Evolutionary conservation across 169 alveolate species (phyloP), one percentile per base, ranked within the genome.

Genomic region (Eimeria tenella): DNA sequence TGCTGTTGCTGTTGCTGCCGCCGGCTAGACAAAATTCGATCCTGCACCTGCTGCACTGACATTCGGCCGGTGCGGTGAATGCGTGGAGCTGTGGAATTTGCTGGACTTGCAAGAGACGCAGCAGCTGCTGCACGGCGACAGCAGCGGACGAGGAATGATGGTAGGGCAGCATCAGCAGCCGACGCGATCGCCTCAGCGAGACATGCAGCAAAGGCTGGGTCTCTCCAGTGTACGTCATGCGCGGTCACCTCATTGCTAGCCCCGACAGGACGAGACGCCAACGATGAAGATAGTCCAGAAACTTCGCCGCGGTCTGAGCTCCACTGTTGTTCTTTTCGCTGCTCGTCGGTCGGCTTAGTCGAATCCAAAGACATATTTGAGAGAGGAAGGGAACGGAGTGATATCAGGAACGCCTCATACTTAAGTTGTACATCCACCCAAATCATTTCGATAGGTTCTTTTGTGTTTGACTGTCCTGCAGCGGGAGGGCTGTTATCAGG

Each of bases 91-190:
- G 68, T 8, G 7, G 10, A 23, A 21, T 21, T n/a, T 13, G 49
- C 68, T 4, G 82, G 83, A 23, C 23, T 17, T 10, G 77, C 75
- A 21, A 82, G 73, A 63, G 93, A 25, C 31, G 93, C 93, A 63
- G 93, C 82, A 55, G 56, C 62, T n/a, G 93, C 79, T 7, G 93
- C 93, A 86, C 62, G 93, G 68, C 93, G 93, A 82, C 93, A 65
- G 93, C 93, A 62, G 65, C 75, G 93, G n/a, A 65, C 93, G 31
- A 86, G 68, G 65, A 62, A 86, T 21, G 93, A 62, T 11, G 82
- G 93, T 6, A 62, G 25, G 11, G 93, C 75, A 55, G 93, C 93
- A 31, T 42, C 93, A 9, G 93, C 93, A 19, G 65, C 63, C 3
- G 83, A 23, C 82, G 42, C 93, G 49, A 86, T 56, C 79, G 93